Evolutionary conservation across 768 basidiomycete species (phyloP), one percentile per base, ranked within the genome.

Genomic region (Lactarius hatsudake): DNA sequence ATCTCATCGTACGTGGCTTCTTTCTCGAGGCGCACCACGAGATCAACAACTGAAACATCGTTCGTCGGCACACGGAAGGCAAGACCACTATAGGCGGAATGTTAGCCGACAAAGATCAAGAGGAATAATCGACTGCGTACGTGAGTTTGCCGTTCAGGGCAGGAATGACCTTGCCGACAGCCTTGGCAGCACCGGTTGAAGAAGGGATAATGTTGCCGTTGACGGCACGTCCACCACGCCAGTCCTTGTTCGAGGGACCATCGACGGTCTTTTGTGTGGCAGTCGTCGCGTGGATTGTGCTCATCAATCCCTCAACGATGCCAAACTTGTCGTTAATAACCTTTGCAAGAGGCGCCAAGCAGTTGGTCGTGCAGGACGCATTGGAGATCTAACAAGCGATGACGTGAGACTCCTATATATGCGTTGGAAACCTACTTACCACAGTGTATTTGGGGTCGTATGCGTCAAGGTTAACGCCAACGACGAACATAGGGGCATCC

Each of bases 321-420:
- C 91, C 93, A 75, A 93, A 98, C 69, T 93, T 94, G 87, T 98
- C 97, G 81, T 99, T 74, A 83, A 99, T 84, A 79, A 98, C 90
- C 85, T 99, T 99, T 78, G 96, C 96, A 69, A 99, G 87, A 70
- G 96, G 94, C n/a, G 96, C 96, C 67, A 99, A 87, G 81, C 96
- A 99, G 89, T 99, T 99, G 79, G 96, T 99, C 56, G 96, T 98
- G 88, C 96, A 98, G 26, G 96, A 98, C 36, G 96, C 96, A 80
- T 99, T 98, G 73, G 96, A 99, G 79, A 98, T 93, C 87, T 89
- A 72, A 54, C 58, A 64, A 62, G 42, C 13, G 63, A 55, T 15
- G 15, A 18, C n/a, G 54, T 38, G 64, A 61, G 34, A 40, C n/a
- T 20, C 18, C 38, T 13, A 69, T 34, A 57, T 40, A 28, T 51